phyloP scores from a whole-genome alignment of 2,329 filamentous ascomycete genomes.

The Fusarium veterinarium region DNA sequence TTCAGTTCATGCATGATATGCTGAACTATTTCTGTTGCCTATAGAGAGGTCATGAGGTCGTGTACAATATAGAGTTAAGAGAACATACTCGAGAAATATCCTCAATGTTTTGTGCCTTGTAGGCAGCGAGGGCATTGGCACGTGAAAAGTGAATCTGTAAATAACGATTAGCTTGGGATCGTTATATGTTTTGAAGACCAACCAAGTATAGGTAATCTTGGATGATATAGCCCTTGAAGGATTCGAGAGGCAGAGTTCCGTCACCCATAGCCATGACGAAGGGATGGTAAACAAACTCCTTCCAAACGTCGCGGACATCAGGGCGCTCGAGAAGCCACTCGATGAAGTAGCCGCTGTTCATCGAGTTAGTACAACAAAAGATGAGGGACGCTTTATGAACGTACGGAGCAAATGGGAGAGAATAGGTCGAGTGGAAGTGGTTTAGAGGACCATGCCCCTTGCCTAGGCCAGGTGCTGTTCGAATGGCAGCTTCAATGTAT shows the following conservation, averaged over 20 bases:
- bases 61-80: no score
- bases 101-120: conserved; percentile 80
- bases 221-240: conserved; percentile 88
- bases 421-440: conserved; percentile 79
- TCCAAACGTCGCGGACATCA: conserved; percentile 81
- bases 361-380: background rate
- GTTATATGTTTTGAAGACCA: conserved; percentile 30
- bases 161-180: background rate
- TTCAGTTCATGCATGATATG: conserved; percentile 84
- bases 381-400: conserved; percentile 21
- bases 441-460: conserved; percentile 79
- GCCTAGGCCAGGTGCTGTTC: conserved; percentile 70
- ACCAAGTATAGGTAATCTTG: conserved; percentile 95
- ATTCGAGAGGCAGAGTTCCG: conserved; percentile 77
- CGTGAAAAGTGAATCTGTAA: conserved; percentile 83
- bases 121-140: conserved; percentile 85
- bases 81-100: conserved; percentile 75
- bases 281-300: conserved; percentile 79
- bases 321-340: conserved; percentile 82
- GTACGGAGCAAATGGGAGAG: conserved; percentile 74
- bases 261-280: conserved; percentile 83
- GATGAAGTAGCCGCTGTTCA: conserved; percentile 76
- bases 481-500: conserved; percentile 79
- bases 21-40: conserved; percentile 70
- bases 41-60: background rate